Percentiles rank a stretch among this genome's conserved stretches.
These are phyloP conservation scores for Paulownia fortunei DNA, from an alignment of 257 asterid genomes.

Conservation along the genomic window DNA sequence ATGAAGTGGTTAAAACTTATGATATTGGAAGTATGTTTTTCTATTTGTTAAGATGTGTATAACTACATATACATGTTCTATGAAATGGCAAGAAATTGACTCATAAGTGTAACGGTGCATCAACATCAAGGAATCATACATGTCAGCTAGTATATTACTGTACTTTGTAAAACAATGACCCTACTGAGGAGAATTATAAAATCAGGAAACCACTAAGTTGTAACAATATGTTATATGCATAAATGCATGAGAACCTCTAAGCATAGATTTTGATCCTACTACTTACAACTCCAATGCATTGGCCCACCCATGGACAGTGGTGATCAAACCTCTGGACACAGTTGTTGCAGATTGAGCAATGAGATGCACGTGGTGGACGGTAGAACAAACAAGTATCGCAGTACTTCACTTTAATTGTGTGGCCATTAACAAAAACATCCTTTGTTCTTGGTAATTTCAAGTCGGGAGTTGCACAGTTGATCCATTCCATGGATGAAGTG, in stretches of 20 bases:
- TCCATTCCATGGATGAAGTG: slow-evolving; percentile 75
- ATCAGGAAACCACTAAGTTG: slow-evolving; percentile 35
- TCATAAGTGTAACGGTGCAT: no score
- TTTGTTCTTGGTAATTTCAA: slow-evolving; percentile 62
- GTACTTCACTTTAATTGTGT: slow-evolving; percentile 64
- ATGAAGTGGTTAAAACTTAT: no score
- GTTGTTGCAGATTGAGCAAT: slow-evolving; percentile 85
- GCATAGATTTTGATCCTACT: neutral
- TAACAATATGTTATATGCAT: neutral
- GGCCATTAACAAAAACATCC: slow-evolving; percentile 69
- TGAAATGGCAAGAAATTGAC: no score
- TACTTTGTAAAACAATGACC: neutral
- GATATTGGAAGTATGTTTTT: no score
- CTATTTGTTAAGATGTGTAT: no score
- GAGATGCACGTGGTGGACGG: slow-evolving; percentile 89
- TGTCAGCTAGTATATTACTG: no score
- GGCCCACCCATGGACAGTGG: slow-evolving; percentile 90
- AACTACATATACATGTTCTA: no score
- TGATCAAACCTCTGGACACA: slow-evolving; percentile 84
- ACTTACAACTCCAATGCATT: slow-evolving; percentile 86
- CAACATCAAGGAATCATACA: no score
- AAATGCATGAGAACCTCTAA: neutral
- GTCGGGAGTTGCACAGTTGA: slow-evolving; percentile 61
- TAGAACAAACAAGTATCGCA: slow-evolving; percentile 79
- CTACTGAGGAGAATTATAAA: slow-evolving; percentile 53